These are phyloP conservation scores for Leucosporidium yakuticum DNA, from an alignment of 768 basidiomycete genomes.

Conservation along the genomic window DNA sequence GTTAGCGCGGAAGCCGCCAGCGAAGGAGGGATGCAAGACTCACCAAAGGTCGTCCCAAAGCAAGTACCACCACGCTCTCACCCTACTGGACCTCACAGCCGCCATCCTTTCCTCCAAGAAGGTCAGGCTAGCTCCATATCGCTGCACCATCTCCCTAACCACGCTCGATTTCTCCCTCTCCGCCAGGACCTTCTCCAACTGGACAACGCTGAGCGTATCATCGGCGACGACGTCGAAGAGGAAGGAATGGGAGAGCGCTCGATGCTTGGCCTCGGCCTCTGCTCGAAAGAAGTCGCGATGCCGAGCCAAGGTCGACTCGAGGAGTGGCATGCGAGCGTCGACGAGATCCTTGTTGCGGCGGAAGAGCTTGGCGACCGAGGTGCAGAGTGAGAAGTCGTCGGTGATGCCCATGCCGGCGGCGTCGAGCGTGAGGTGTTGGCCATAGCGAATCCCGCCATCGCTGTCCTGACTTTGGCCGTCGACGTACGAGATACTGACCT, in stretches of 20 bases:
- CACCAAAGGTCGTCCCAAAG: conserved; percentile 57
- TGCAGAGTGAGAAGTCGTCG: conserved; percentile 61
- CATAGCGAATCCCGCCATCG: conserved; percentile 17
- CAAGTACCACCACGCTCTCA: conserved; percentile 69
- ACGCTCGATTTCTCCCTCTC: conserved; percentile 48
- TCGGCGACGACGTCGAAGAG: conserved; percentile 57
- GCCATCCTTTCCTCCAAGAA: conserved; percentile 54
- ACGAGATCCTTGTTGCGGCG: conserved; percentile 18
- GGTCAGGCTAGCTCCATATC: too few relatives aligned
- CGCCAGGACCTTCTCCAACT: conserved; percentile 43
- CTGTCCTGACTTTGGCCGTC: conserved; percentile 1
- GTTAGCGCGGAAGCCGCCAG: background rate
- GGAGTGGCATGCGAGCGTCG: conserved; percentile 9
- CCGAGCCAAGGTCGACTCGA: conserved; percentile 51
- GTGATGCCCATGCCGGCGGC: conserved; percentile 58
- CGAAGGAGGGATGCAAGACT: background rate
- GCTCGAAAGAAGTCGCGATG: conserved; percentile 54
- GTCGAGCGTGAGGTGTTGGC: conserved; percentile 50
- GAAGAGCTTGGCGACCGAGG: conserved; percentile 48
- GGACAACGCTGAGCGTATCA: conserved; percentile 47
- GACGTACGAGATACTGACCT: conserved; percentile 54
- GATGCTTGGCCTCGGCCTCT: conserved; percentile 53
- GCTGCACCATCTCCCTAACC: background rate
- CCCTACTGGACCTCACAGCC: conserved; percentile 51
- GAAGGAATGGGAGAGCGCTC: conserved; percentile 59